Percentiles rank a stretch among this genome's conserved stretches.
These are phyloP conservation scores for Saturnispora bothae DNA, from an alignment of 805 yeast species.

Conservation along the genomic window DNA sequence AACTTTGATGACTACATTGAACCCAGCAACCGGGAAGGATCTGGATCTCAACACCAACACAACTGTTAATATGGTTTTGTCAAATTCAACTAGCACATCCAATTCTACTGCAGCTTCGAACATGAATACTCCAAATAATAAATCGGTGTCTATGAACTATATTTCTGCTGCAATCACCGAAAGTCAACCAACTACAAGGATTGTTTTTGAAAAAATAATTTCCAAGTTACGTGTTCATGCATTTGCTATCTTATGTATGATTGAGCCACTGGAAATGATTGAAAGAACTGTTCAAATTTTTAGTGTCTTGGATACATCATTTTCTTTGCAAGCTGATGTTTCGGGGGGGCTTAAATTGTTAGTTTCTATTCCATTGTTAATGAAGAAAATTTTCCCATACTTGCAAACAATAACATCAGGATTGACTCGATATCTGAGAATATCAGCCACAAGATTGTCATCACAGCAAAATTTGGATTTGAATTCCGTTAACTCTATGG, in stretches of 20 bases:
- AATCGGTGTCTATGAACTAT: neutral
- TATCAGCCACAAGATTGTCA: slow-evolving; percentile 13
- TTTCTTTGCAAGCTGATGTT: slow-evolving; percentile 13
- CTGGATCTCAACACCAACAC: too few species aligned
- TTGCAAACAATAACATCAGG: slow-evolving; percentile 16
- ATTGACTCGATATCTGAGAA: slow-evolving; percentile 8
- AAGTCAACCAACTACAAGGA: neutral
- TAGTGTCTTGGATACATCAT: slow-evolving; percentile 12
- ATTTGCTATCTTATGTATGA: slow-evolving; percentile 19
- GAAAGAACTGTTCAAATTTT: slow-evolving; percentile 12
- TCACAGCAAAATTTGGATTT: slow-evolving; percentile 2
- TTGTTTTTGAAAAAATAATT: slow-evolving; percentile 7
- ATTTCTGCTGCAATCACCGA: neutral
- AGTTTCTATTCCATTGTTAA: slow-evolving; percentile 16
- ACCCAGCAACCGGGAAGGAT: neutral
- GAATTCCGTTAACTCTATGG: neutral
- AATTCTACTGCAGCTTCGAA: neutral
- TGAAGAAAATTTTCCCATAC: slow-evolving; percentile 13
- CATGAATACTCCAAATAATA: neutral
- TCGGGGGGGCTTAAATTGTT: slow-evolving; percentile 21
- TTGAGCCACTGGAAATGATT: slow-evolving; percentile 14
- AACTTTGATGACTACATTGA: neutral
- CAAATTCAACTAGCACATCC: neutral
- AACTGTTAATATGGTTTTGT: neutral
- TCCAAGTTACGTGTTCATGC: slow-evolving; percentile 19